A percentile compares a stretch with the other conserved stretches of the same genome.
Conservation (phyloP, 2,329 filamentous ascomycete genomes). For the Cryphonectria parasitica region DNA sequence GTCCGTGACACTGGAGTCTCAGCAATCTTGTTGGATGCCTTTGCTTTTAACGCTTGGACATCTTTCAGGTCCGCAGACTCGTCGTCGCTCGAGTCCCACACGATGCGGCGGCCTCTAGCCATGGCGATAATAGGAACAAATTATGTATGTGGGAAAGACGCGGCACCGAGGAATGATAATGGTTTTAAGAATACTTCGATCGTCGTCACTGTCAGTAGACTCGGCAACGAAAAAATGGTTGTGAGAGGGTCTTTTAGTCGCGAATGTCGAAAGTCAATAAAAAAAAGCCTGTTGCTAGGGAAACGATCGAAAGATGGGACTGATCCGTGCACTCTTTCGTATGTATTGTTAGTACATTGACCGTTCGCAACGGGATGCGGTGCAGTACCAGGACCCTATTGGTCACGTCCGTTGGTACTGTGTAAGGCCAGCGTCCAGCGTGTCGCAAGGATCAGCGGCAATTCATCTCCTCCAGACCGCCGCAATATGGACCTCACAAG, state of each 20-base stretch:
- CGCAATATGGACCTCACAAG: not conserved
- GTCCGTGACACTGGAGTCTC: not conserved
- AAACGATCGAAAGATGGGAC: conserved; percentile 10
- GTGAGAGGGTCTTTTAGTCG: not conserved
- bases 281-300: conserved; percentile 15
- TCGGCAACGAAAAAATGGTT: not conserved
- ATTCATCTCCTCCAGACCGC: not conserved
- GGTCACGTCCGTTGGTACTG: not conserved
- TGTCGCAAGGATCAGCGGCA: not conserved
- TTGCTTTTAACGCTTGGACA: conserved; percentile 28
- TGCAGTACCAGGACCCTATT: not conserved
- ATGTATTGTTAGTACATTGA: not conserved
- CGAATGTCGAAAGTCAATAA: conserved; percentile 19
- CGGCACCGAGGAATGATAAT: not conserved
- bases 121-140: not conserved
- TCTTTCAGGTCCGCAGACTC: conserved; percentile 47
- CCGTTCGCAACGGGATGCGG: not conserved
- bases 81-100: conserved; percentile 39
- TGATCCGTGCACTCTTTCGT: conserved; percentile 4
- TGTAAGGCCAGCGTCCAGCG: not conserved
- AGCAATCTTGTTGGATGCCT: not conserved
- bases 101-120: conserved; percentile 28
- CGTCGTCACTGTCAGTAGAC: not conserved
- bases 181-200: not conserved
- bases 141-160: not conserved